Evolutionary conservation across 768 basidiomycete genomes (phyloP), one percentile per base, ranked within the genome.

Genomic region (Suillus tomentosus): DNA sequence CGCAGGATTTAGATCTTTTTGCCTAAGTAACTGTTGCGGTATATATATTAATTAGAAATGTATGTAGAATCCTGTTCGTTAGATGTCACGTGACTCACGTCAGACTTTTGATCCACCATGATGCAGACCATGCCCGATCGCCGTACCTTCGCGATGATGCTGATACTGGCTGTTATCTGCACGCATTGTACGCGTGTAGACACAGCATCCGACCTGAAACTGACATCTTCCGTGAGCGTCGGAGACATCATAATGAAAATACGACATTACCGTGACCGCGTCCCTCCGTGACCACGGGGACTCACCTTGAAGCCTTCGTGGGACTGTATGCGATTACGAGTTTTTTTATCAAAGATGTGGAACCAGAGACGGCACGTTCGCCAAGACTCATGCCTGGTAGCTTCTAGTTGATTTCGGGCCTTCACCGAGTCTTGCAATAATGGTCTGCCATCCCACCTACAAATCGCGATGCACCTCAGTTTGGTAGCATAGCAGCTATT

Each of bases 191-290:
- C 51, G 22, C 24, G 24, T 27, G 19, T 54, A 17, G 3, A 19
- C 19, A 45, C 22, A 14, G 8, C 17, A 19, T 24, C 56, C 39
- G 22, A 39, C 14, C 22, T 39, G 37, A 17, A 40, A 4, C 39
- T 9, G 15, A 58, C 39, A 24, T 27, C 27, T 24, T 58, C 57
- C 57, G 40, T 42, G 40, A 15, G 57, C 4, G 11, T 43, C 57
- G 57, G 57, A 58, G 57, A 17, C 56, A 17, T 9, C 15, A 40
- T 53, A 17, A 53, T 39, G 56, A 57, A 40, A 24, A 17, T 19
- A 57, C 39, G 39, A 27, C 36, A 42, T 40, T 15, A 17, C 37
- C 37, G 14, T 22, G 9, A 24, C 37, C 37, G 8, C 37, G 9
- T 27, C 56, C 10, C 22, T 24, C 37, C 56, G 9, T 5, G 51